Evolutionary conservation across 257 asterid genomes (phyloP).

Genomic region (Fraxinus pennsylvanica): DNA sequence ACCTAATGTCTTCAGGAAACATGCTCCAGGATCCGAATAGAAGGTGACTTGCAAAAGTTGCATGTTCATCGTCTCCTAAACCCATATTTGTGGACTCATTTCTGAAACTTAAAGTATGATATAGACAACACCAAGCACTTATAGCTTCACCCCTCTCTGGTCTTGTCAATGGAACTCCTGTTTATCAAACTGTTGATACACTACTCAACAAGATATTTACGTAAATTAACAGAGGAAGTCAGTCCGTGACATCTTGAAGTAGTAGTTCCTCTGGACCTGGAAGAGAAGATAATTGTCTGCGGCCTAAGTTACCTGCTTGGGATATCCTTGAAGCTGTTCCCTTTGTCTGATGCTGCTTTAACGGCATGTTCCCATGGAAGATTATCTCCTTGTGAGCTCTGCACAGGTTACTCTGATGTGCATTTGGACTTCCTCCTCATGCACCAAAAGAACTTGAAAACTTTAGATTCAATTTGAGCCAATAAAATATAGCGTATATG

Average conservation of each 20-base stretch:
- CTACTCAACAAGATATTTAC: constrained; percentile 84
- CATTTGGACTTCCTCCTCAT: background rate
- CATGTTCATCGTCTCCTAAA: constrained; percentile 60
- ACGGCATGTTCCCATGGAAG: constrained; percentile 90
- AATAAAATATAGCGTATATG: background rate
- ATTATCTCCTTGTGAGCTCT: constrained; percentile 91
- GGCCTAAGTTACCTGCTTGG: constrained; percentile 96
- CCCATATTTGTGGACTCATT: constrained; percentile 94
- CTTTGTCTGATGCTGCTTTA: constrained; percentile 92
- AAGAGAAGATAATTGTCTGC: constrained; percentile 55
- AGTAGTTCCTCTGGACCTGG: constrained; percentile 77
- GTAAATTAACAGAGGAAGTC: constrained; percentile 64
- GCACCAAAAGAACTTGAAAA: background rate
- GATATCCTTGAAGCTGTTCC: constrained; percentile 98
- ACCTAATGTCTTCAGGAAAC: constrained; percentile 60
- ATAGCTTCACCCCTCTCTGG: constrained; percentile 94
- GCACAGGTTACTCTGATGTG: constrained; percentile 67
- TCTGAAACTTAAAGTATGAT: constrained; percentile 94
- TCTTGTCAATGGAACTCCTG: constrained; percentile 79
- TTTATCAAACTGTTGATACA: constrained; percentile 73
- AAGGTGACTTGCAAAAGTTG: constrained; percentile 76
- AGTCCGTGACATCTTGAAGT: constrained; percentile 73
- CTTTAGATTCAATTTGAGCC: background rate
- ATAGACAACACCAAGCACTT: constrained; percentile 90
- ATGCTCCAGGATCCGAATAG: constrained; percentile 70